phyloP scores from a whole-genome alignment of 768 basidiomycete species.

The Russula brevipes region DNA sequence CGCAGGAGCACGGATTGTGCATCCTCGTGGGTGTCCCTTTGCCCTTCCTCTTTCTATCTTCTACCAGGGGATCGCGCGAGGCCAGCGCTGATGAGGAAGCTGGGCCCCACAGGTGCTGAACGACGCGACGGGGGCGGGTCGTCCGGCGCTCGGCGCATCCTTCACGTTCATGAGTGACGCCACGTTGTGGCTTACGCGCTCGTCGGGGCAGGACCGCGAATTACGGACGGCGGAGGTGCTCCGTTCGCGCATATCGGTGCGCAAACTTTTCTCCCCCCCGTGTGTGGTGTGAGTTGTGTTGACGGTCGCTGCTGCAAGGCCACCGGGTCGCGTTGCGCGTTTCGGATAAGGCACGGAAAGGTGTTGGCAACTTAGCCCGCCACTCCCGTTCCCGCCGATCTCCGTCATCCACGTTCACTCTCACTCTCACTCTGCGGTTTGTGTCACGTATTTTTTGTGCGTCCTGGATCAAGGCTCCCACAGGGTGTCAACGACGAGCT shows the following conservation, averaged over 20 bases:
- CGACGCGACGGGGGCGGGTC: conserved; percentile 38
- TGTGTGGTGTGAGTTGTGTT: not conserved
- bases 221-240: conserved; percentile 28
- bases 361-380: not conserved
- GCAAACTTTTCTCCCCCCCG: not conserved
- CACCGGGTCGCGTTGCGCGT: not conserved
- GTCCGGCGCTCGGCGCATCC: conserved; percentile 71
- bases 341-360: conserved; percentile 14
- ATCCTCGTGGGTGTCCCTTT: conserved; percentile 47
- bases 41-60: not conserved
- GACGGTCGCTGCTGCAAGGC: not conserved
- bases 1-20: conserved; percentile 41
- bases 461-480: not conserved
- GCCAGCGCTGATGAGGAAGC: not conserved
- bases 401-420: not conserved
- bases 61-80: not conserved
- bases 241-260: conserved; percentile 31
- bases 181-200: conserved; percentile 59
- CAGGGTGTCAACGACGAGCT: not conserved
- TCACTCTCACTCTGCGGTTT: not conserved
- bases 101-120: conserved; percentile 44
- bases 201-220: conserved; percentile 23
- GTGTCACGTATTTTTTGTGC: not conserved
- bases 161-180: conserved; percentile 69
- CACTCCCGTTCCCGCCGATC: not conserved